Base-by-base conservation (phyloP, 23 red algal species). In the Gracilaria vermiculophylla region DNA sequence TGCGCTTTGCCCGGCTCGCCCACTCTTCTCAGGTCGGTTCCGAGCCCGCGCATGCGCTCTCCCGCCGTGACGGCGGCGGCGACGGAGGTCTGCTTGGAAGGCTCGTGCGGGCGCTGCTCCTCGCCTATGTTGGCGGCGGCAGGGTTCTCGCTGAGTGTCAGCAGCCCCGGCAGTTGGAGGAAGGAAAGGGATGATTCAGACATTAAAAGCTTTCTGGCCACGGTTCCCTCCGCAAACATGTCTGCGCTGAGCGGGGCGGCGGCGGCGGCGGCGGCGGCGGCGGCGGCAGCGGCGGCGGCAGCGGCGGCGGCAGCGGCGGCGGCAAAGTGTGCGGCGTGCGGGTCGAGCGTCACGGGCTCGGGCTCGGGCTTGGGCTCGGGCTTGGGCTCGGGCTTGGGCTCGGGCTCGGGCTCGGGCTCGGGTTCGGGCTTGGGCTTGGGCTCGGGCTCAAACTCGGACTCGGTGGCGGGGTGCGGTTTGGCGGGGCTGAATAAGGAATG, bases 111-210 rank as follows among this genome's bases (percentile, higher is more conserved):
- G 16, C 54, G 42, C 25, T 62, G 57, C 37, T 79, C 75, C 75
- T 79, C 51, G 0, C 75, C 53, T 36, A 57, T 60, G 50, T 85
- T 85, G 40, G 25, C 55, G 29, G 48, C 34, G 14, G 35, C 13
- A 17, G 60, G 40, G 10, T 86, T 86, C 31, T 91, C 87, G 19
- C 19, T 56, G 8, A 91, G 24, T 36, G 87, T 51, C 61, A 91
- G 33, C 24, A 91, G 74, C 54, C 87, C 87, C 14, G 87, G 87
- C 25, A 81, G 43, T 39, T 91, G 87, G 20, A 91, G 62, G 28
- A 80, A 81, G 11, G 53, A 20, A 21, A 81, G 58, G 17, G 58
- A 52, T 15, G 55, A 49, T 57, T 91, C 53, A 44, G 74, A 80
- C 11, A 76, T 52, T 60, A 91, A 47, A 47, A 91, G 53, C 25